Conservation (phyloP, 2,329 filamentous ascomycete species). For the Paracamarosporium sp. region DNA sequence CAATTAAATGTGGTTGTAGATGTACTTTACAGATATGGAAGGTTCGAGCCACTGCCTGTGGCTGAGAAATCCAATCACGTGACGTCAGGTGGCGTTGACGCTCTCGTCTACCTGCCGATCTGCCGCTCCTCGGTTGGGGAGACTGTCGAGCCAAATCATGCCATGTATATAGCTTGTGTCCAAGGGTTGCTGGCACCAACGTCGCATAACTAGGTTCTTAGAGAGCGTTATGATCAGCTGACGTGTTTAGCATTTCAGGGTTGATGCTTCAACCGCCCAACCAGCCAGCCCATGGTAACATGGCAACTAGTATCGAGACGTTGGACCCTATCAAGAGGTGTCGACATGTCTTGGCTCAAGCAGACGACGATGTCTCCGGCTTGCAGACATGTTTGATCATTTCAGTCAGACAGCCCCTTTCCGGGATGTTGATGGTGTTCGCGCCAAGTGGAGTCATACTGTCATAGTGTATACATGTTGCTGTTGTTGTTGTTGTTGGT, state of each 20-base stretch:
- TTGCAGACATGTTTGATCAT: background rate
- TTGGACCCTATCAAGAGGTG: background rate
- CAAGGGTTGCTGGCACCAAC: background rate
- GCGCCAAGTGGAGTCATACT: background rate
- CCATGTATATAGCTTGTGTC: background rate
- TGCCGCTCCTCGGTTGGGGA: background rate
- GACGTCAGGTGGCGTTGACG: background rate
- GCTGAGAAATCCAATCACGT: conserved; percentile 5
- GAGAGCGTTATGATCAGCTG: too few species aligned
- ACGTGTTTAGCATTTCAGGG: too few species aligned
- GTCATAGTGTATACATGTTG: background rate
- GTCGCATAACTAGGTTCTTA: too few species aligned
- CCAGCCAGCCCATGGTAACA: too few species aligned
- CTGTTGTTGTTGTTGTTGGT: conserved; percentile 4
- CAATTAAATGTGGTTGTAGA: background rate
- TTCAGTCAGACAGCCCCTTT: background rate
- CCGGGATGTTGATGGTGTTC: background rate
- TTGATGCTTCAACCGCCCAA: background rate
- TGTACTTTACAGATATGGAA: conserved; percentile 17
- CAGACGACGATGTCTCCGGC: background rate
- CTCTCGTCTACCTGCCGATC: background rate
- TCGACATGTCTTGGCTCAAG: background rate
- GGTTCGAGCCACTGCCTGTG: conserved; percentile 23
- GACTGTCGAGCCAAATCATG: background rate
- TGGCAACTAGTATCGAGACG: too few species aligned